These are phyloP conservation scores for Podaxis sp. DNA, from an alignment of 768 basidiomycete species.

Conservation along the genomic window DNA sequence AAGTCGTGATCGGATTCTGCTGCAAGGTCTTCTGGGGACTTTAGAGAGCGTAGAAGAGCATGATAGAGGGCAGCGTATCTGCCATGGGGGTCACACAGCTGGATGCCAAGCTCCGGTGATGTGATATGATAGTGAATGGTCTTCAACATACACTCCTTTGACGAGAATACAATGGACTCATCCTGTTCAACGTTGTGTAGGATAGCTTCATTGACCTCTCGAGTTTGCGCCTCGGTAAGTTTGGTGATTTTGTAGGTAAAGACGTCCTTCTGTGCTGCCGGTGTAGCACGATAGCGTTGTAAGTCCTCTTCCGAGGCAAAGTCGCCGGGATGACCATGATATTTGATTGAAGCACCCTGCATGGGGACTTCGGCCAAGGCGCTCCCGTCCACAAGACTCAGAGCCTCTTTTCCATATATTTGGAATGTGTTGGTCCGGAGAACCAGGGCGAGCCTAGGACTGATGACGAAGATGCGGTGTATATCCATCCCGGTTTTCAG, in stretches of 20 bases:
- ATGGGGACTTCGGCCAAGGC: slow-evolving; percentile 14
- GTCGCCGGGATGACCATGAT: background rate
- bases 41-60: background rate
- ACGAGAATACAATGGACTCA: slow-evolving; percentile 19
- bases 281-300: slow-evolving; percentile 5
- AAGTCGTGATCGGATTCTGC: background rate
- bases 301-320: background rate
- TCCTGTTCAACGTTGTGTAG: slow-evolving; percentile 16
- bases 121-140: slow-evolving; percentile 11
- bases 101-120: background rate
- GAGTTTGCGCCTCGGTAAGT: slow-evolving; percentile 22
- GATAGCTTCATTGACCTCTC: slow-evolving; percentile 19
- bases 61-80: background rate
- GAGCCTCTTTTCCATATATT: background rate
- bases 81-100: background rate
- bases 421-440: slow-evolving; percentile 18
- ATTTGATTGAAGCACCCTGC: background rate
- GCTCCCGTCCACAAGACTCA: background rate
- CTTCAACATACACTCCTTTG: slow-evolving; percentile 14
- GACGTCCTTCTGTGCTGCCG: slow-evolving; percentile 18
- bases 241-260: slow-evolving; percentile 25
- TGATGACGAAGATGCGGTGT: slow-evolving; percentile 29
- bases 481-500: slow-evolving; percentile 12
- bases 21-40: background rate
- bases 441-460: slow-evolving; percentile 27